Evolutionary conservation across 768 basidiomycete genomes (phyloP).

Genomic region (Macrolepiota dolichaula): DNA sequence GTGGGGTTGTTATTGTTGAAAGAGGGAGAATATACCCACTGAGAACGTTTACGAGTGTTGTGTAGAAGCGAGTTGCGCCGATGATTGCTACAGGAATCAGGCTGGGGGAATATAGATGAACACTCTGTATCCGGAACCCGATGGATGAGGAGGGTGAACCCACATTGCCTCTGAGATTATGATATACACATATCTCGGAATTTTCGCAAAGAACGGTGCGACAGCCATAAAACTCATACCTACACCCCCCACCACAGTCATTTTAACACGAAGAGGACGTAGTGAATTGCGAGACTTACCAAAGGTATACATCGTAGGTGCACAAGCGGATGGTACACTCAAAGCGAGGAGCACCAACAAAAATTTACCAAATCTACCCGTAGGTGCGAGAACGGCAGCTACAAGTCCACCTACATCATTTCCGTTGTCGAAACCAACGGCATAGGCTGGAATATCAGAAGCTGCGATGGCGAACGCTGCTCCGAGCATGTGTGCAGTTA

Average conservation of each 20-base stretch:
- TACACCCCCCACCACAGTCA: constrained; percentile 14
- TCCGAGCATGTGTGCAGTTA: constrained; percentile 52
- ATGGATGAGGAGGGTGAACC: constrained; percentile 22
- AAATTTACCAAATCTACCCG: constrained; percentile 66
- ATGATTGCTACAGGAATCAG: constrained; percentile 66
- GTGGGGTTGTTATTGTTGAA: too few relatives aligned
- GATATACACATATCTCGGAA: constrained; percentile 70
- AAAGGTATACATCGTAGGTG: constrained; percentile 76
- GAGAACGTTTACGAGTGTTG: constrained; percentile 60
- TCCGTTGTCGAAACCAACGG: constrained; percentile 45
- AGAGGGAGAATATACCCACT: constrained; percentile 42
- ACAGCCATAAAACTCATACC: constrained; percentile 64
- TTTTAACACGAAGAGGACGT: background rate
- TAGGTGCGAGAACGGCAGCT: constrained; percentile 56
- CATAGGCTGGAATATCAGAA: constrained; percentile 53
- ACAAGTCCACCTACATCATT: constrained; percentile 64
- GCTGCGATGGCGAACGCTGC: constrained; percentile 64
- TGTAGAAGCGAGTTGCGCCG: constrained; percentile 66
- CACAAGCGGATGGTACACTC: constrained; percentile 70
- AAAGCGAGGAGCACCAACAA: constrained; percentile 71
- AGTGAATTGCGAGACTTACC: constrained; percentile 25
- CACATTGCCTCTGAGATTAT: constrained; percentile 65
- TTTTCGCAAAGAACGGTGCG: constrained; percentile 45
- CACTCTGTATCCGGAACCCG: too few relatives aligned
- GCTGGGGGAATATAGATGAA: constrained; percentile 27